Evolutionary conservation across 257 asterid species (phyloP), one percentile per base, ranked within the genome.

Genomic region (Cinchona pubescens): DNA sequence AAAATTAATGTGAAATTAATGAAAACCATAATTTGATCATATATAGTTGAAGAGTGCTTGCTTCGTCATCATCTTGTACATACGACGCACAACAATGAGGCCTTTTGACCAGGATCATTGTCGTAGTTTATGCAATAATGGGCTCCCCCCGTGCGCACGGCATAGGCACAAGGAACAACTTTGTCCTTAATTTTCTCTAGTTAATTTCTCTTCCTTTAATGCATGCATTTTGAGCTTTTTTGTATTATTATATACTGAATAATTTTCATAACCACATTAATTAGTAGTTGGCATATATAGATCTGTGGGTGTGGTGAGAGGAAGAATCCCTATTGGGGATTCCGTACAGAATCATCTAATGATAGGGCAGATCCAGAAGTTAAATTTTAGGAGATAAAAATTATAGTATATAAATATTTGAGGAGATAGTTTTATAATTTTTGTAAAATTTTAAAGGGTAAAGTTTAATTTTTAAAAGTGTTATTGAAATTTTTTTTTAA

Each of bases 41-140:
- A 48, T 18, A 51, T 58, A n/a, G 32, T 58, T n/a, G 32, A 27
- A 58, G 30, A n/a, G 0, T 23, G 12, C 61, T 14, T 55, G n/a
- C n/a, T n/a, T n/a, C 13, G 61, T 55, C 61, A 55, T 55, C 27
- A 55, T 55, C 61, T 56, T 10, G 1, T 56, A n/a, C 3, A 40
- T 8, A 40, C n/a, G 55, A 65, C 40, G 55, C 71, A 40, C 29
- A 67, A 2, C 35, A 67, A 40, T 40, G 55, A 65, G 77, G 75
- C 84, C 85, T 48, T 48, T 84, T 84, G 87, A 84, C 87, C 87
- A 79, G 87, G 87, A 84, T 76, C 76, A 49, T 67, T 80, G 81
- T 80, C 80, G 35, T 75, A 69, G 71, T 69, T 43, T 78, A 55
- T 32, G 67, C 69, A 74, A 76, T 78, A 80, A 60, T 66, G n/a